These are phyloP conservation scores for Arxiozyma heterogenica DNA, from an alignment of 1,139 yeast species.

Conservation along the genomic window DNA sequence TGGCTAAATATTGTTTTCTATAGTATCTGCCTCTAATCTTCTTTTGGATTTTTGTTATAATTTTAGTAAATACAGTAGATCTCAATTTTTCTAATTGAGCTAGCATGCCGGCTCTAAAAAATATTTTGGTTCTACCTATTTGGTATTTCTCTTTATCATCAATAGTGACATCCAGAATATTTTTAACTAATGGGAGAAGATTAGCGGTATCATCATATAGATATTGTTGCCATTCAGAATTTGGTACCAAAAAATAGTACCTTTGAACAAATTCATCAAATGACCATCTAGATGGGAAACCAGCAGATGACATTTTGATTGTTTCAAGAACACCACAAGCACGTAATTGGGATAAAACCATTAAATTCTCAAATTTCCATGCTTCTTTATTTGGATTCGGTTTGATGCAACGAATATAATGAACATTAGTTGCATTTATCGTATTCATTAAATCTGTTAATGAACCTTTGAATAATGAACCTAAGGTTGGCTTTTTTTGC, in stretches of 20 bases:
- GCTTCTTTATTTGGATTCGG: conserved; percentile 92
- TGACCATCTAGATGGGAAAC: conserved; percentile 95
- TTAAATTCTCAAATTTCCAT: conserved; percentile 91
- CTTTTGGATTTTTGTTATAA: conserved; percentile 84
- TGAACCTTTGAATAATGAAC: conserved; percentile 88
- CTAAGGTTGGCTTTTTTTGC: conserved; percentile 82
- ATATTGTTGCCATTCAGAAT: conserved; percentile 58
- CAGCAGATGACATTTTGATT: conserved; percentile 92
- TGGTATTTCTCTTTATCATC: conserved; percentile 64
- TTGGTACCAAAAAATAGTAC: conserved; percentile 72
- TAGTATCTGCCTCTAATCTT: conserved; percentile 59
- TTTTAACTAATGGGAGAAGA: conserved; percentile 55
- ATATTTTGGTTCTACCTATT: conserved; percentile 80
- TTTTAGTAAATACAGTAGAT: conserved; percentile 61
- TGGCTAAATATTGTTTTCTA: conserved; percentile 52
- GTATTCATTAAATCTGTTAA: conserved; percentile 89
- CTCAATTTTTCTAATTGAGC: conserved; percentile 86
- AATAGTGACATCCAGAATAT: conserved; percentile 55
- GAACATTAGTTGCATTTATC: conserved; percentile 88
- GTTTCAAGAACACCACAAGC: conserved; percentile 99
- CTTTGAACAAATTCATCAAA: conserved; percentile 89
- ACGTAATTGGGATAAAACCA: conserved; percentile 90
- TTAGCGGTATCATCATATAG: conserved; percentile 47
- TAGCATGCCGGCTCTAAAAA: conserved; percentile 92
- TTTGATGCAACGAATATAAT: conserved; percentile 93